Base-by-base conservation (phyloP, 257 asterid genomes). In the Phtheirospermum japonicum region DNA sequence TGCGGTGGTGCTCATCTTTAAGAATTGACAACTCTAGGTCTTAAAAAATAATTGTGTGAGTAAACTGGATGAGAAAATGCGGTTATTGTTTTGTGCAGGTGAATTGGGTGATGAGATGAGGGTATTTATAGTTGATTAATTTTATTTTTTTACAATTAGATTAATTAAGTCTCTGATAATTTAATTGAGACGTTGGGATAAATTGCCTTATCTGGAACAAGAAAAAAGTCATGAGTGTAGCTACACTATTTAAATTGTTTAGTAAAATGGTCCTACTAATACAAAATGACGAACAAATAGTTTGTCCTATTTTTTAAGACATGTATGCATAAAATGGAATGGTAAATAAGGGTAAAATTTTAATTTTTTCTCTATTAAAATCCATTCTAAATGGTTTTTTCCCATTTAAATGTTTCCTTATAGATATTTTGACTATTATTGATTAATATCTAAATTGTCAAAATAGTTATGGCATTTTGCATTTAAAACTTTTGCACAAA, bases 121-220 rank as follows among this genome's bases (percentile, higher is more conserved):
- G 30, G 5, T 6, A 50, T 50, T 19, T 18, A 50, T 50, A 16
- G 28, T 6, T 18, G 30, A 8, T 30, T 7, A 19, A 1, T n/a
- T 48, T 1, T 17, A 23, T 8, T 33, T 33, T n/a, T 23, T 23
- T 36, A 9, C 0, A 9, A 36, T 6, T 1, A 2, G 42, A 36
- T 36, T 2, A 36, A 36, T 0, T 6, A 40, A 40, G 8, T 40
- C 4, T 40, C 5, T 49, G 31, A 49, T 7, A 17, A 8, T 8
- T 11, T 20, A 50, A 49, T 49, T 5, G 48, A 17, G 56, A 18
- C 14, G 57, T 50, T 50, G 8, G 32, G 7, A 9, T 20, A 50
- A 50, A 50, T 18, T 50, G 32, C 8, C 14, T 50, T 50, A 18
- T 50, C 32, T 50, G 53, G 53, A n/a, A n/a, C n/a, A n/a, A n/a